A percentile compares a stretch with the other conserved stretches of the same genome.
These are phyloP conservation scores for Elaeis oleifera DNA, from an alignment of 202 grass and related monocot species.

Conservation along the genomic window DNA sequence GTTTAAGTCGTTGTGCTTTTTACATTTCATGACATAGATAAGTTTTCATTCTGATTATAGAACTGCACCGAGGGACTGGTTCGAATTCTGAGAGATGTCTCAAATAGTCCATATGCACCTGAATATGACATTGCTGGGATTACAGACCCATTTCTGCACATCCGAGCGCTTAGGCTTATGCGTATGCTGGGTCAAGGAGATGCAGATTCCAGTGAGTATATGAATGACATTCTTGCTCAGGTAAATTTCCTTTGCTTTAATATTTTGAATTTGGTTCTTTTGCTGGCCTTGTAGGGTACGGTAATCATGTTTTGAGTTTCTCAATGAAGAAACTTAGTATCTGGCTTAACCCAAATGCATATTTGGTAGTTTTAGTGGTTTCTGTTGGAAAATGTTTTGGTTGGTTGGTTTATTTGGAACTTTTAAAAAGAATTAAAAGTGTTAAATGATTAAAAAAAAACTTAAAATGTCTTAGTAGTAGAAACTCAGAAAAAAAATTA, in stretches of 20 bases:
- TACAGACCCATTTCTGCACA: conserved; percentile 96
- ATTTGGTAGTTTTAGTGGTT: no score
- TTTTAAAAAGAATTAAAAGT: no score
- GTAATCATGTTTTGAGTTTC: no score
- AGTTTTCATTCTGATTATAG: conserved; percentile 41
- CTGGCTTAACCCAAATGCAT: no score
- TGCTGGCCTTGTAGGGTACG: no score
- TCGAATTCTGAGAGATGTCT: conserved; percentile 84
- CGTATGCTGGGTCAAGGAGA: conserved; percentile 64
- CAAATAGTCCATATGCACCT: conserved; percentile 98
- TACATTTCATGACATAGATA: conserved; percentile 29
- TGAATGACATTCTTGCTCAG: conserved; percentile 99
- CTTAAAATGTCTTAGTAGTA: no score
- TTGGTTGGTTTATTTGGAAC: no score
- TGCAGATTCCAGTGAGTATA: conserved; percentile 77
- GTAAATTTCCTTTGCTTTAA: conserved; percentile 24
- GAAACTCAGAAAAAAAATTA: no score
- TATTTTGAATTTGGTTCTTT: background rate
- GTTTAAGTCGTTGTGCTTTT: background rate
- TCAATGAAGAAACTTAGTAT: no score
- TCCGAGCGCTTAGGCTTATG: conserved; percentile 83
- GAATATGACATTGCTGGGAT: conserved; percentile 96
- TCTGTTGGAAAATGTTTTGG: no score
- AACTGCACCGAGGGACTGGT: conserved; percentile 76
- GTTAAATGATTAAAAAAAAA: no score